Conservation (phyloP, 75 land plant genomes). For the Pinus albicaulis region DNA sequence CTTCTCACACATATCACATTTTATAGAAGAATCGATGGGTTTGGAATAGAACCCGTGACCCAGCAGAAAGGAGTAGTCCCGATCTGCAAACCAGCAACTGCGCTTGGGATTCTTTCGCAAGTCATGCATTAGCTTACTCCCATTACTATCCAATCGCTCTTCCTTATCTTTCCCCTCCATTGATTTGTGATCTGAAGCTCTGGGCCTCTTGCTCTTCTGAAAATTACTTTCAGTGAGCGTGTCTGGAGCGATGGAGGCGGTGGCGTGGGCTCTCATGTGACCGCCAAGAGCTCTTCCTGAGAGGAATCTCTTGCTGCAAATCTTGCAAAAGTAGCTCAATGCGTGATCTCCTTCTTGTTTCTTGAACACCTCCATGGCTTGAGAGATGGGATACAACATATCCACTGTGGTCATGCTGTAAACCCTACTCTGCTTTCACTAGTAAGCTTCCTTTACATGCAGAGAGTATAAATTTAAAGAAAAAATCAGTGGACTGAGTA, state of each 20-base stretch:
- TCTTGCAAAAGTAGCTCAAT: constrained; percentile 19
- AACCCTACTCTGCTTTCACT: not conserved
- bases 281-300: too few relatives aligned
- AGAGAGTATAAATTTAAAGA: not conserved
- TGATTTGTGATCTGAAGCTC: too few relatives aligned
- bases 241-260: too few relatives aligned
- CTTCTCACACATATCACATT: constrained; percentile 1
- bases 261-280: too few relatives aligned
- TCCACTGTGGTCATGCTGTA: not conserved
- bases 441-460: not conserved
- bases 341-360: not conserved
- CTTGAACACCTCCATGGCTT: not conserved
- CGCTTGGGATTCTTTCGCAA: too few relatives aligned
- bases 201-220: too few relatives aligned
- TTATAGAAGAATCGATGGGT: not conserved
- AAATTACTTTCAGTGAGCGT: too few relatives aligned
- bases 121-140: too few relatives aligned
- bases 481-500: not conserved
- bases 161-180: too few relatives aligned
- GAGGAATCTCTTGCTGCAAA: too few relatives aligned
- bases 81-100: too few relatives aligned
- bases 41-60: constrained; percentile 1
- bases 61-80: constrained; percentile 14
- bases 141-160: too few relatives aligned
- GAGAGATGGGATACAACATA: not conserved